Percentiles rank a stretch among this genome's conserved stretches.
Evolutionary conservation across 805 yeast species (phyloP).

Genomic region (Ogataea degrootiae): DNA sequence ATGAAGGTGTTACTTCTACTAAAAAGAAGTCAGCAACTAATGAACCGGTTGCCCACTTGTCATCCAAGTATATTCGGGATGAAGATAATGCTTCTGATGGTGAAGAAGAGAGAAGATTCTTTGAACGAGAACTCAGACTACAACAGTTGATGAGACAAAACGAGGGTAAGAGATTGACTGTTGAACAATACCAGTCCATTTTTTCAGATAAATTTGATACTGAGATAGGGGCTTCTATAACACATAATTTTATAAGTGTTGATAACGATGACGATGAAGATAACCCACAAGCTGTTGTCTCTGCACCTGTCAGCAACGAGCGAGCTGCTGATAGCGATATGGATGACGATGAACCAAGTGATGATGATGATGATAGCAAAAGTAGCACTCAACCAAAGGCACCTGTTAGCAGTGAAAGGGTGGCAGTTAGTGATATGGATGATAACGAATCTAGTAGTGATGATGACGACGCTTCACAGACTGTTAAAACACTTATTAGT

Average conservation of each 20-base stretch:
- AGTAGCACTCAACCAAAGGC: neutral
- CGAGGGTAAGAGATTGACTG: conserved; percentile 23
- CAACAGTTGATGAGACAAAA: conserved; percentile 30
- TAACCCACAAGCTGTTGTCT: neutral
- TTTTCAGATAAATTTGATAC: conserved; percentile 2
- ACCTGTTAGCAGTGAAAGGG: neutral
- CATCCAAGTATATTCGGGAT: conserved; percentile 51
- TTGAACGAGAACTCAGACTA: conserved; percentile 48
- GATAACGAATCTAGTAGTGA: neutral
- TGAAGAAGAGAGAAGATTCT: conserved; percentile 48
- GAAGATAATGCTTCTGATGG: conserved; percentile 64
- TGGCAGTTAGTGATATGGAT: conserved; percentile 3
- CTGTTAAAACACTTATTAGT: neutral
- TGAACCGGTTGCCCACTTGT: conserved; percentile 28
- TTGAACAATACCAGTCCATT: conserved; percentile 22
- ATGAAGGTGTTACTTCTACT: conserved; percentile 7
- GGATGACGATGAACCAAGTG: conserved; percentile 1
- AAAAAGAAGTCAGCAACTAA: conserved; percentile 6
- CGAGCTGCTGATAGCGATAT: conserved; percentile 2
- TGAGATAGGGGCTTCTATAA: neutral
- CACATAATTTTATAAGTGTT: conserved; percentile 8
- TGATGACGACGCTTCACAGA: neutral
- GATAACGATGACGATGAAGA: conserved; percentile 10
- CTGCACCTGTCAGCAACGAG: conserved; percentile 1
- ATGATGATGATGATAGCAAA: conserved; percentile 7